Base-by-base conservation (phyloP, 106 monocot genomes). In the Dioscorea dumetorum region DNA sequence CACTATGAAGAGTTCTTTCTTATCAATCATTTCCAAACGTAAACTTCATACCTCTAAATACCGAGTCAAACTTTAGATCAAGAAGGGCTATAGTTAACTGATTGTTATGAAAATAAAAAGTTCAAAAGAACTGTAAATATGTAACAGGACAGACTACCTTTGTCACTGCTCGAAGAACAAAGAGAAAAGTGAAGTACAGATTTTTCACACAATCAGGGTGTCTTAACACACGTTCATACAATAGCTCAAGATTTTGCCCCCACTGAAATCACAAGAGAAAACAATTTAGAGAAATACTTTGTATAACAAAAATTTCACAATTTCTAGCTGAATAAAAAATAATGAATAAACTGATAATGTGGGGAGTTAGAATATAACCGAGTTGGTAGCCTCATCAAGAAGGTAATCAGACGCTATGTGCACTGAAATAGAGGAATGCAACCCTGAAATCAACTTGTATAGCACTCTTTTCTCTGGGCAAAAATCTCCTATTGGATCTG, bases 321-420 rank as follows among this genome's bases (percentile, higher is more conserved):
- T 23, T 34, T 41, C 41, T 41, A 41, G 41, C 41, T 8, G 41
- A 10, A 41, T 10, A 57, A 24, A 11, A 24, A 52, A 63, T 15
- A 28, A 28, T 28, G 3, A 28, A 28, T 28, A 28, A 28, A 60
- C 16, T 23, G 49, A n/a, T 14, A 22, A 58, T 52, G 24, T 51
- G 17, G 22, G 8, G 20, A 41, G 28, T 49, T 72, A 11, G 24
- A 76, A 35, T 63, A 48, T 51, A 52, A 89, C 95, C 88, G 71
- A 28, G 68, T 91, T 84, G 10, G 67, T 78, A 57, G 71, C 57
- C 75, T 88, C 86, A 74, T 91, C 86, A 61, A 89, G 77, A 34
- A 97, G 88, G 86, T 84, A 97, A 61, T 82, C 91, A 65, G 81
- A 86, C 77, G 91, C 95, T 64, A 97, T 97, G 69, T 97, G 95